Evolutionary conservation across 2,329 filamentous ascomycete genomes (phyloP).

Genomic region (Ambrosiella beaveri): DNA sequence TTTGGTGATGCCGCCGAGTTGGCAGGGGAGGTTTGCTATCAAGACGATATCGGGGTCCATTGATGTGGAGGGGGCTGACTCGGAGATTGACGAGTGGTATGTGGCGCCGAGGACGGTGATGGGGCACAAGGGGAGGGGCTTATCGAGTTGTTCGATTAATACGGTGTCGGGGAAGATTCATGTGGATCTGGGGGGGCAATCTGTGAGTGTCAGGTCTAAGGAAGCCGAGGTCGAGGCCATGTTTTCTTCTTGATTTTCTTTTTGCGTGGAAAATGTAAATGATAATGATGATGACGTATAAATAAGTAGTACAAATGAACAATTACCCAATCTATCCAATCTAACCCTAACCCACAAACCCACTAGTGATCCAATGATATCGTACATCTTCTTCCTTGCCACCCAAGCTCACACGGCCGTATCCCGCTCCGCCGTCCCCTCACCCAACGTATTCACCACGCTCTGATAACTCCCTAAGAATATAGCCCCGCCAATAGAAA

Average conservation of each 20-base stretch:
- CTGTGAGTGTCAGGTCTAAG: background rate
- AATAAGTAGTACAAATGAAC: background rate
- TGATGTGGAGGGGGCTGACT: background rate
- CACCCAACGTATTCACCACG: slow-evolving; percentile 44
- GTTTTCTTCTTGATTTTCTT: background rate
- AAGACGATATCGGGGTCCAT: background rate
- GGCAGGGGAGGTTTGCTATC: background rate
- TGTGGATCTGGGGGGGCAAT: background rate
- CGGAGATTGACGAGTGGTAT: background rate
- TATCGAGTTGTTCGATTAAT: background rate
- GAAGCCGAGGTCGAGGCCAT: background rate
- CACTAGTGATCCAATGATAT: background rate
- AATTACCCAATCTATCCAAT: background rate
- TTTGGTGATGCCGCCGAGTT: background rate
- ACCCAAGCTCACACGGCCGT: background rate
- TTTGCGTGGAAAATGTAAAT: background rate
- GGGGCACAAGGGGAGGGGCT: background rate
- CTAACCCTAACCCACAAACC: background rate
- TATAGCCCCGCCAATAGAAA: slow-evolving; percentile 82
- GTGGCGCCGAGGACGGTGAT: background rate
- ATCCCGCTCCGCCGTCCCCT: background rate
- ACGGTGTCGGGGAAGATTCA: slow-evolving; percentile 1
- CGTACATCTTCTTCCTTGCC: background rate
- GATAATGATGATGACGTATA: background rate
- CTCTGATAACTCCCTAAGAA: slow-evolving; percentile 90